Evolutionary conservation across 176 grass and related monocot species (phyloP).

Genomic region (Carex kokanica): DNA sequence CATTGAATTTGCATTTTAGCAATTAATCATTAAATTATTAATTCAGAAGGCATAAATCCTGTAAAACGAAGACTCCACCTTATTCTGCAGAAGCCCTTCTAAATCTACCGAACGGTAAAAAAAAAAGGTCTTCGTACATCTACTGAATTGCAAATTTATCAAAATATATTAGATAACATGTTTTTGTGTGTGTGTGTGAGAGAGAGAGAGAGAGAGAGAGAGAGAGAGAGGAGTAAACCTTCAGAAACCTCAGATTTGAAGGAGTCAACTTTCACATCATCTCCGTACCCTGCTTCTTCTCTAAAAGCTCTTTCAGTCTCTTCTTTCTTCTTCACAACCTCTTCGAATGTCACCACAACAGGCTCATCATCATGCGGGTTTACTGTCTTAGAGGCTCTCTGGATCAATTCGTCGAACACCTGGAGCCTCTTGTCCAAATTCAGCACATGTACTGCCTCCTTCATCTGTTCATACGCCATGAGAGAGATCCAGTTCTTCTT

Average conservation of each 20-base stretch:
- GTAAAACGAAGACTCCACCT: neutral
- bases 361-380: neutral
- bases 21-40: neutral
- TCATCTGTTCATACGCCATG: conserved; percentile 59
- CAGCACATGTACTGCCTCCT: conserved; percentile 67
- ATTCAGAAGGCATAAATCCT: neutral
- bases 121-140: neutral
- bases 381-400: conserved; percentile 52
- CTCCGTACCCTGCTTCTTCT: neutral
- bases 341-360: neutral
- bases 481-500: conserved; percentile 55
- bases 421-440: conserved; percentile 70
- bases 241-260: conserved; percentile 33
- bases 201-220: neutral
- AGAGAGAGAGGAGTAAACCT: conserved; percentile 38
- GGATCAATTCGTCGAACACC: conserved; percentile 75
- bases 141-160: neutral
- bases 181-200: neutral
- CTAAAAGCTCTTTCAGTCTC: conserved; percentile 20
- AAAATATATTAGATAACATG: neutral
- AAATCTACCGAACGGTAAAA: neutral
- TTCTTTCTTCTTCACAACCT: conserved; percentile 30
- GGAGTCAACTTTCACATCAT: conserved; percentile 28
- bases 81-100: neutral
- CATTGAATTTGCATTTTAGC: neutral